Evolutionary conservation across 331 rosid species (phyloP).

Genomic region (Prunus yedoensis): DNA sequence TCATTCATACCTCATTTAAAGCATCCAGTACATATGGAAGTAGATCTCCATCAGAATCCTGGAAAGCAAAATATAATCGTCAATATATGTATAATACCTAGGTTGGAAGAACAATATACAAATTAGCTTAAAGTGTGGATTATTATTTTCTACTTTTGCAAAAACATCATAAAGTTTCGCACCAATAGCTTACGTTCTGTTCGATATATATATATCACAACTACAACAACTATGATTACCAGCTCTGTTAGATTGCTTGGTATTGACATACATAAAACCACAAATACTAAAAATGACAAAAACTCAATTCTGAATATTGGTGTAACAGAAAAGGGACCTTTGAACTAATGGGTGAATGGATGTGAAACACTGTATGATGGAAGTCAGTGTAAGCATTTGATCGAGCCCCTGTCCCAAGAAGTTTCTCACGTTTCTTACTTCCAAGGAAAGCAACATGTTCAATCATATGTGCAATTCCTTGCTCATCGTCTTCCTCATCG

Average conservation of each 20-base stretch:
- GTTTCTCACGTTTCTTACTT: constrained; percentile 99
- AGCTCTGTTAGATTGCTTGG: neutral
- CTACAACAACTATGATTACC: neutral
- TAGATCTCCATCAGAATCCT: constrained; percentile 96
- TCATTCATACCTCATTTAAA: constrained; percentile 78
- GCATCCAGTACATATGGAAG: constrained; percentile 95
- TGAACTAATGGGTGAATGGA: constrained; percentile 85
- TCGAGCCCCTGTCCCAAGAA: constrained; percentile 97
- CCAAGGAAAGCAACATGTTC: constrained; percentile 99
- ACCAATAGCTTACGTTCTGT: neutral
- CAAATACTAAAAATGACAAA: neutral
- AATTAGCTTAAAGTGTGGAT: neutral
- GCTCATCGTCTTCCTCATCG: constrained; percentile 95
- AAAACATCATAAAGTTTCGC: neutral
- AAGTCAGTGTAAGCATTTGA: constrained; percentile 99
- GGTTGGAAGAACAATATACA: constrained; percentile 1
- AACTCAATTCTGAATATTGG: neutral
- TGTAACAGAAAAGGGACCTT: constrained; percentile 46
- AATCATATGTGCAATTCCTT: constrained; percentile 99
- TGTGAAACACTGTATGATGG: constrained; percentile 99
- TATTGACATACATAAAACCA: neutral
- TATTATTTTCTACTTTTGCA: neutral
- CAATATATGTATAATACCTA: constrained; percentile 22
- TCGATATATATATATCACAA: neutral
- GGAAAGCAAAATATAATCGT: constrained; percentile 35